These are phyloP conservation scores for Curvularia eragrostidis DNA, from an alignment of 2,329 filamentous ascomycete genomes.

Conservation along the genomic window DNA sequence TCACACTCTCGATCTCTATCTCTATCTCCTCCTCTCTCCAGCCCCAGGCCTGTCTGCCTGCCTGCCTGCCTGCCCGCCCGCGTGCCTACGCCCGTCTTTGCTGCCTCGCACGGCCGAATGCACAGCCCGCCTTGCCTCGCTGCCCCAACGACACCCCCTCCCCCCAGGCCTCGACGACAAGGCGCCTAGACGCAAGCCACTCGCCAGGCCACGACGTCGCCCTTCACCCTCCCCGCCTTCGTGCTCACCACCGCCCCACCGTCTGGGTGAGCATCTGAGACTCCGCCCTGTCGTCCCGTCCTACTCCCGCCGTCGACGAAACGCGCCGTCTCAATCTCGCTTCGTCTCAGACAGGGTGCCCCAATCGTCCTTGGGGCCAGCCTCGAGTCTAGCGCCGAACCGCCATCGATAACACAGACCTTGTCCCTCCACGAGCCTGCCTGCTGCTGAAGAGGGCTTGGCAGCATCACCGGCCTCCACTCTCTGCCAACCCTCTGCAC, in stretches of 20 bases:
- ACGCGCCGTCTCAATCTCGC: conserved; percentile 48
- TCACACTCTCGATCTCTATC: not conserved
- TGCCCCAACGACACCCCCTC: conserved; percentile 14
- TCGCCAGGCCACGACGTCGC: conserved; percentile 8
- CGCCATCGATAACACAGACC: conserved; percentile 23
- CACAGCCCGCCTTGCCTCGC: conserved; percentile 6
- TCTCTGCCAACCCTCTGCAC: conserved; percentile 15
- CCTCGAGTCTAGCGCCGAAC: conserved; percentile 23
- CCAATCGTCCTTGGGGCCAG: conserved; percentile 26
- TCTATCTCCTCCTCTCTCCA: not conserved
- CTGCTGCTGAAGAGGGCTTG: conserved; percentile 28
- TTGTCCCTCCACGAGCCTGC: conserved; percentile 27
- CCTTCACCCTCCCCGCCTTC: conserved; percentile 14
- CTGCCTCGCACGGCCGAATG: conserved; percentile 4
- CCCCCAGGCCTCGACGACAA: conserved; percentile 19
- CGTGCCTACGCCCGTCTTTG: not conserved
- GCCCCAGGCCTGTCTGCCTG: not conserved
- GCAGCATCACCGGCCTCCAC: conserved; percentile 28
- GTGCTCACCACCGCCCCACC: conserved; percentile 6
- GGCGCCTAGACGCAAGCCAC: conserved; percentile 18
- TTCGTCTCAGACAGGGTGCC: conserved; percentile 46
- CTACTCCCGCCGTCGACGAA: conserved; percentile 30
- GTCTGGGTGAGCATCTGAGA: conserved; percentile 32
- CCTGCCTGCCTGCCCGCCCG: not conserved
- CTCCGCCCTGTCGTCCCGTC: conserved; percentile 20